Evolutionary conservation across 768 basidiomycete genomes (phyloP).

Genomic region (Filobasidium wieringae): DNA sequence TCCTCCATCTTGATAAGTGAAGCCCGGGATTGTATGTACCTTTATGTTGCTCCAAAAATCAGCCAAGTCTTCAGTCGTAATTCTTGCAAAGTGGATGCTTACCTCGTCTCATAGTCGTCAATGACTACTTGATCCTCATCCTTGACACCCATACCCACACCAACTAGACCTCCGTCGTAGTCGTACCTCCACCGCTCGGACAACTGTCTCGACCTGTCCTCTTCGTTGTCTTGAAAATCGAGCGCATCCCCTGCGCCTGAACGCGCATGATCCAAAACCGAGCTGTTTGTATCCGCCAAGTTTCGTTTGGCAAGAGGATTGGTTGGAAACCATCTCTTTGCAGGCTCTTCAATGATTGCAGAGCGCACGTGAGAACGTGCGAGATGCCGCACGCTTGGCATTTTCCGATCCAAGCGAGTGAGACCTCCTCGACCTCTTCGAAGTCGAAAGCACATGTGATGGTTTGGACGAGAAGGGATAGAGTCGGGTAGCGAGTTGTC

Average conservation of each 20-base stretch:
- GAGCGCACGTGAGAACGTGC: conserved; percentile 3
- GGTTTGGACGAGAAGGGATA: conserved; percentile 16
- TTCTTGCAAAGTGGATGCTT: neutral
- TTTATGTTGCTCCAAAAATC: conserved; percentile 1
- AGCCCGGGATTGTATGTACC: conserved; percentile 29
- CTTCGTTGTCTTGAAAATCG: no score
- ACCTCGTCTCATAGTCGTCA: conserved; percentile 39
- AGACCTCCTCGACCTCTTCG: conserved; percentile 77
- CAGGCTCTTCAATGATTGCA: conserved; percentile 2
- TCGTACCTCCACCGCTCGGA: conserved; percentile 40
- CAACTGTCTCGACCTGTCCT: conserved; percentile 25
- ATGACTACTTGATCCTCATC: conserved; percentile 38
- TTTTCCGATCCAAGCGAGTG: conserved; percentile 55
- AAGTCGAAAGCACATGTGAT: conserved; percentile 48
- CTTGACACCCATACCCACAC: conserved; percentile 35
- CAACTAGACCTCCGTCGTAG: conserved; percentile 29
- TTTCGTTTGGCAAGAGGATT: conserved; percentile 10
- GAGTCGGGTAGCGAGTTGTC: neutral
- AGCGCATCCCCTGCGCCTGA: no score
- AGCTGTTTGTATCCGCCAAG: conserved; percentile 26
- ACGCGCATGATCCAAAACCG: no score
- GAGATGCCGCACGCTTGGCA: conserved; percentile 11
- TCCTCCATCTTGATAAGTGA: conserved; percentile 25
- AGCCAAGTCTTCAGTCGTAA: neutral
- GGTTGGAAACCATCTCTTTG: conserved; percentile 24